Conservation (phyloP, 1,284 basidiomycete species). For the Abortiporus biennis region DNA sequence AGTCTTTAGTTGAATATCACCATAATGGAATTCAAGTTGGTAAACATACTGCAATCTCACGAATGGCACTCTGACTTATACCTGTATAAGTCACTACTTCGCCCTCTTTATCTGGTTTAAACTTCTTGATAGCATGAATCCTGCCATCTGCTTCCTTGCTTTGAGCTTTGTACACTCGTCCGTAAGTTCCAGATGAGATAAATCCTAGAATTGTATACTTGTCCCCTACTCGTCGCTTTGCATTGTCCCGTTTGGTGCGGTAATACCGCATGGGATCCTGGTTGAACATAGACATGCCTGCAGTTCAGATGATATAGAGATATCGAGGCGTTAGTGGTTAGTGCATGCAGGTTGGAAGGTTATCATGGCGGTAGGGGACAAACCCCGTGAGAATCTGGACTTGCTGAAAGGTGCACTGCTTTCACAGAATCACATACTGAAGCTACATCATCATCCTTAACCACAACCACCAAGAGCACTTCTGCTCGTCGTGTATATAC, state of each 20-base stretch:
- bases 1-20: not conserved
- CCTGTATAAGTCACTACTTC: slow-evolving; percentile 93
- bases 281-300: slow-evolving; percentile 3
- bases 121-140: slow-evolving; percentile 97
- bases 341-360: not conserved
- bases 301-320: not conserved
- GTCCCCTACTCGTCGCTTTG: slow-evolving; percentile 61
- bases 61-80: slow-evolving; percentile 94
- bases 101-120: slow-evolving; percentile 98
- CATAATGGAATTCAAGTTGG: not conserved
- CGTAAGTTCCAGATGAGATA: slow-evolving; percentile 97
- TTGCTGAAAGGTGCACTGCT: not conserved
- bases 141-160: slow-evolving; percentile 60
- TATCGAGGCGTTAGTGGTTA: not conserved
- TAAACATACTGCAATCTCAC: slow-evolving; percentile 80
- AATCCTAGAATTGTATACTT: slow-evolving; percentile 95
- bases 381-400: not conserved
- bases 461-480: slow-evolving; percentile 4
- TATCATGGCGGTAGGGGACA: no score
- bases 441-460: not conserved
- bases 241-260: slow-evolving; percentile 68
- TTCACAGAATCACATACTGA: not conserved
- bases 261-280: slow-evolving; percentile 80
- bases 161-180: slow-evolving; percentile 95
- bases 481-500: no score